phyloP scores from a whole-genome alignment of 2,329 filamentous ascomycete species.

The Trichoderma citrinoviride region DNA sequence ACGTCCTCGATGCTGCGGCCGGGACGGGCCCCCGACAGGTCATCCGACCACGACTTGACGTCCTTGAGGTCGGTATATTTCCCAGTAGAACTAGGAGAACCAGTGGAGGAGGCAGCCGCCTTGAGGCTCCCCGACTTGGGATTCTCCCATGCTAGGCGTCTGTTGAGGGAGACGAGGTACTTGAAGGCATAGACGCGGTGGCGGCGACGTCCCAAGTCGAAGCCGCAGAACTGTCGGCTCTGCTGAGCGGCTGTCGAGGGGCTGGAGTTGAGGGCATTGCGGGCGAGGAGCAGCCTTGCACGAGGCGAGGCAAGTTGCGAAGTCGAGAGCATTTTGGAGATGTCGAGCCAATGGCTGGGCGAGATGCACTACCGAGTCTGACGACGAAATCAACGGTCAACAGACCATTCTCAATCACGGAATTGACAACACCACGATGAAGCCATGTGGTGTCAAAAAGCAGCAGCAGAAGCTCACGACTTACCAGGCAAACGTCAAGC shows the following conservation, averaged over 20 bases:
- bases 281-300: conserved; percentile 28
- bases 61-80: conserved; percentile 39
- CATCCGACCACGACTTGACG: conserved; percentile 38
- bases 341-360: neutral
- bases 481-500: conserved; percentile 16
- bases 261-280: conserved; percentile 13
- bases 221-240: conserved; percentile 45
- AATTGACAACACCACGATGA: neutral
- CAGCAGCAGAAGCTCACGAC: neutral
- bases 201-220: conserved; percentile 42
- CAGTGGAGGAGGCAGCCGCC: conserved; percentile 25
- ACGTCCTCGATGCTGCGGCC: conserved; percentile 45
- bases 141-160: conserved; percentile 48
- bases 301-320: conserved; percentile 32
- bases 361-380: conserved; percentile 20
- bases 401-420: neutral
- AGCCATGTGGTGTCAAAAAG: neutral
- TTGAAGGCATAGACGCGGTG: conserved; percentile 45
- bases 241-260: conserved; percentile 26
- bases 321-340: conserved; percentile 30
- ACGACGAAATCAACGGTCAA: conserved; percentile 4
- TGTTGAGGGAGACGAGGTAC: conserved; percentile 45
- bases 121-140: conserved; percentile 24
- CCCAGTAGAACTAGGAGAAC: conserved; percentile 22
- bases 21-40: conserved; percentile 38